Evolutionary conservation across 257 asterid species (phyloP).

Genomic region (Ilex asprella): DNA sequence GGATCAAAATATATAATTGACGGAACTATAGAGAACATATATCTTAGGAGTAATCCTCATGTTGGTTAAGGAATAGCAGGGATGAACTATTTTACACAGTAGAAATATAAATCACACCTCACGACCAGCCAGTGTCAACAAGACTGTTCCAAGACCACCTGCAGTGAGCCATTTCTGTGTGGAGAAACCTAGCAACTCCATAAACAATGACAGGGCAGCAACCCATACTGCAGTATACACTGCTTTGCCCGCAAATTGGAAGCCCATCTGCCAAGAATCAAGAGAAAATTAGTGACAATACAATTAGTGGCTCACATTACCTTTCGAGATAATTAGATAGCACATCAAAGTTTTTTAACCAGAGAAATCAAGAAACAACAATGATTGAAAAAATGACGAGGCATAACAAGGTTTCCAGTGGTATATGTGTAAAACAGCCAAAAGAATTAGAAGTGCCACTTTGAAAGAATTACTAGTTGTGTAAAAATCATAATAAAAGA

Average conservation of each 20-base stretch:
- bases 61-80: background rate
- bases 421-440: background rate
- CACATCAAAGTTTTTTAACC: background rate
- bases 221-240: constrained; percentile 93
- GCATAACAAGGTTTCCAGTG: background rate
- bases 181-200: constrained; percentile 98
- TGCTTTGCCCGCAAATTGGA: constrained; percentile 94
- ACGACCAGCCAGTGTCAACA: constrained; percentile 99
- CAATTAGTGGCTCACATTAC: constrained; percentile 8
- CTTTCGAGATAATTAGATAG: background rate
- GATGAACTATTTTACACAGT: constrained; percentile 4
- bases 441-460: background rate
- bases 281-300: constrained; percentile 6
- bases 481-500: too few relatives aligned
- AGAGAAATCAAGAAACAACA: background rate
- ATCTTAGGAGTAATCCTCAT: background rate
- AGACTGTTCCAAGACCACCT: constrained; percentile 97
- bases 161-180: constrained; percentile 98
- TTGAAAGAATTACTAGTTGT: too few relatives aligned
- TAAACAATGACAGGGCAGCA: constrained; percentile 88
- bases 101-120: constrained; percentile 47
- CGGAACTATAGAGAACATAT: background rate
- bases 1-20: background rate
- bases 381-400: background rate
- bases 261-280: constrained; percentile 73